Evolutionary conservation across 176 grass and related monocot genomes (phyloP).

Genomic region (Ananas comosus): DNA sequence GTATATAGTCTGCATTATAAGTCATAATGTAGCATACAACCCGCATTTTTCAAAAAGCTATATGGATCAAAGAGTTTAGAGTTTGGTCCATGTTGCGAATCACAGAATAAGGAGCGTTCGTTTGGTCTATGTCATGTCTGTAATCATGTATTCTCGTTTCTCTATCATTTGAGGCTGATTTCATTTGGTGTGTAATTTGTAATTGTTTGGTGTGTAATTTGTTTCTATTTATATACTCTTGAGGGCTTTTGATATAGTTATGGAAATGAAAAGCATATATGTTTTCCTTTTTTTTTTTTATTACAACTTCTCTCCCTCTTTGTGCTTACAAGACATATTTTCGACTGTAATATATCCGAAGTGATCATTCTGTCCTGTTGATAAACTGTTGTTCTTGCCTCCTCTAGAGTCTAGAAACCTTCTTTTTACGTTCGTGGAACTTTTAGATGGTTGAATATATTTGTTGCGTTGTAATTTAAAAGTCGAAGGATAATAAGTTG

Average conservation of each 20-base stretch:
- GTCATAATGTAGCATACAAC: constrained; percentile 37
- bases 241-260: not conserved
- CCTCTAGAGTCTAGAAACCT: too few relatives aligned
- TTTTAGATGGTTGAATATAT: too few relatives aligned
- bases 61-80: constrained; percentile 33
- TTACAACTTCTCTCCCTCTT: too few relatives aligned
- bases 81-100: constrained; percentile 33
- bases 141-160: constrained; percentile 23
- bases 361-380: too few relatives aligned
- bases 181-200: constrained; percentile 9
- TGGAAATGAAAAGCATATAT: too few relatives aligned
- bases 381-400: too few relatives aligned
- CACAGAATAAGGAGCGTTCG: constrained; percentile 58
- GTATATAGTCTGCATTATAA: constrained; percentile 40
- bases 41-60: constrained; percentile 16
- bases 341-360: too few relatives aligned
- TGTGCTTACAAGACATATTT: too few relatives aligned
- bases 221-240: not conserved
- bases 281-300: too few relatives aligned
- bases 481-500: too few relatives aligned
- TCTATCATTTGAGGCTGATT: not conserved
- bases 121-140: constrained; percentile 28
- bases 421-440: too few relatives aligned
- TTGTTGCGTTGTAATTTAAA: too few relatives aligned
- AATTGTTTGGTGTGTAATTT: not conserved